Percentiles rank a stretch among this genome's conserved stretches.
Evolutionary conservation across 306 rosid species (phyloP).

Genomic region (Fragaria iinumae): DNA sequence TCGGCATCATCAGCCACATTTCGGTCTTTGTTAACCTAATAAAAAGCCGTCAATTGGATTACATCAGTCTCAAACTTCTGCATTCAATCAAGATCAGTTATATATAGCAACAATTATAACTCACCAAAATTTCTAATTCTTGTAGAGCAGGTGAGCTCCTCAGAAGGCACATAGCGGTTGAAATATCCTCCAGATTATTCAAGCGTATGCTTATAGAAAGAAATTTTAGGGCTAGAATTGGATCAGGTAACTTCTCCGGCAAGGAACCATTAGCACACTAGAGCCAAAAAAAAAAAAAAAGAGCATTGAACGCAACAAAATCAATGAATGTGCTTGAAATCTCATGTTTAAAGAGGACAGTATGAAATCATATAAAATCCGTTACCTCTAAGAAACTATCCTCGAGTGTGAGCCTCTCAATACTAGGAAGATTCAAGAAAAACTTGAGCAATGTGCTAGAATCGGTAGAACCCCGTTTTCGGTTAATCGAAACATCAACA

Average conservation of each 20-base stretch:
- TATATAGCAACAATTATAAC: not conserved
- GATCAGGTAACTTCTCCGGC: constrained; percentile 37
- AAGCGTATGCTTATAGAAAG: constrained; percentile 53
- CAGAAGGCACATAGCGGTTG: constrained; percentile 47
- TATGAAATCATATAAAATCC: not conserved
- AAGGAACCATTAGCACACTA: constrained; percentile 45
- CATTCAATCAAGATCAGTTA: not conserved
- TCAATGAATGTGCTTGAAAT: not conserved
- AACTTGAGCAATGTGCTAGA: constrained; percentile 42
- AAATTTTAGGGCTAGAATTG: constrained; percentile 38
- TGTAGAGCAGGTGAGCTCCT: constrained; percentile 55
- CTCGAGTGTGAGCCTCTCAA: constrained; percentile 45
- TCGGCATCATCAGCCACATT: not conserved
- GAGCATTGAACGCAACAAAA: not conserved
- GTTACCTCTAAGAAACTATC: constrained; percentile 52
- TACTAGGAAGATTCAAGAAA: constrained; percentile 41
- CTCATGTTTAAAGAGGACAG: not conserved
- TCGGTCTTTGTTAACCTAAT: not conserved
- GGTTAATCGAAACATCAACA: constrained; percentile 11
- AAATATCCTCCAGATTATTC: constrained; percentile 46
- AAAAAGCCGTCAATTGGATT: too few relatives aligned
- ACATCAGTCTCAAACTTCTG: not conserved
- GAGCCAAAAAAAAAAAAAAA: constrained; percentile 9
- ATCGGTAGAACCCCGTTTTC: constrained; percentile 23
- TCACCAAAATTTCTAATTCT: constrained; percentile 49